phyloP scores from a whole-genome alignment of 257 asterid genomes.

The Gardenia jasminoides region DNA sequence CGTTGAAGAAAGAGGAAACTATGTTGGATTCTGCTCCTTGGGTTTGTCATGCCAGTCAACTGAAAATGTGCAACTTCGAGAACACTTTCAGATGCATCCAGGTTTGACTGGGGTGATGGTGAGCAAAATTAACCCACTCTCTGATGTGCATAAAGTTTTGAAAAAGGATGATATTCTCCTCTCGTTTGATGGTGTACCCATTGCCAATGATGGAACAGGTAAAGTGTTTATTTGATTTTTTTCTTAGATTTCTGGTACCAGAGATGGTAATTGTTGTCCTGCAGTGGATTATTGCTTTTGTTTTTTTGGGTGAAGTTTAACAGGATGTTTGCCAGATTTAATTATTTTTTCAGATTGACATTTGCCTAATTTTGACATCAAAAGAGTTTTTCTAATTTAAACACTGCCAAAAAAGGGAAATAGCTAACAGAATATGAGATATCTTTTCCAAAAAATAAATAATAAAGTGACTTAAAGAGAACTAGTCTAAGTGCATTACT shows the following conservation, averaged over 20 bases:
- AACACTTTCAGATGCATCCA: slow-evolving; percentile 65
- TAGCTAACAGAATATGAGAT: too few relatives aligned
- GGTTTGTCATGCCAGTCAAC: slow-evolving; percentile 94
- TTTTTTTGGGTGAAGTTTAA: neutral
- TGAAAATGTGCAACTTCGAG: slow-evolving; percentile 81
- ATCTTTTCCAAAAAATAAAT: too few relatives aligned
- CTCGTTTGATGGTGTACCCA: slow-evolving; percentile 83
- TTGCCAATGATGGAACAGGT: slow-evolving; percentile 99
- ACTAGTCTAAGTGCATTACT: too few relatives aligned
- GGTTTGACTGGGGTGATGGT: slow-evolving; percentile 84
- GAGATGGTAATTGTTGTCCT: neutral
- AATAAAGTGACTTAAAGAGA: too few relatives aligned
- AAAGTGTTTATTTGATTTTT: too few relatives aligned
- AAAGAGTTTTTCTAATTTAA: too few relatives aligned
- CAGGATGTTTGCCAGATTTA: neutral
- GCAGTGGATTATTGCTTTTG: neutral
- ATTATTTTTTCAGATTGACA: neutral
- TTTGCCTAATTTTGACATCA: neutral
- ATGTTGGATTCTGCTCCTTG: slow-evolving; percentile 88
- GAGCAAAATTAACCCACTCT: slow-evolving; percentile 74
- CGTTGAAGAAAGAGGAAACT: slow-evolving; percentile 82
- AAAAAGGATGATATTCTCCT: slow-evolving; percentile 82
- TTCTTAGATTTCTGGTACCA: neutral
- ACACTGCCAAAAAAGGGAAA: neutral
- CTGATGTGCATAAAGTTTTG: slow-evolving; percentile 64